A percentile compares a stretch with the other conserved stretches of the same genome.
Conservation (phyloP, 1,284 basidiomycete species). For the Marasmius oreades region DNA sequence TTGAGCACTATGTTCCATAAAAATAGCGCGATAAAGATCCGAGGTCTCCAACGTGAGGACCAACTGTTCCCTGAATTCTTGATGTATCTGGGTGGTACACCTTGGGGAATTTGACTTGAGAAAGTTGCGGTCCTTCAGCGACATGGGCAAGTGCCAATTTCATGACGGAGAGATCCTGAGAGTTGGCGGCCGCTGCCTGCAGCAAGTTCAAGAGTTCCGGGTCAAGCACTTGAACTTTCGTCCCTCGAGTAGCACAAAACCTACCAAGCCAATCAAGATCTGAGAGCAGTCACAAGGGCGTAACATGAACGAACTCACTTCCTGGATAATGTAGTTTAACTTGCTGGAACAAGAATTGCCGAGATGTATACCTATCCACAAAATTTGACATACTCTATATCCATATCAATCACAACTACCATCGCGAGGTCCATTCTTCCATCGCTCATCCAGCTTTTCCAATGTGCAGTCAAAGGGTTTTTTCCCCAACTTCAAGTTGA, state of each 20-base stretch:
- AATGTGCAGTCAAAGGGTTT: constrained; percentile 70
- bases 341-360: constrained; percentile 65
- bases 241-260: constrained; percentile 46
- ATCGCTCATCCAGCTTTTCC: constrained; percentile 71
- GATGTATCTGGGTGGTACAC: constrained; percentile 50
- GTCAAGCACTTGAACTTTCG: constrained; percentile 85
- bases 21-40: constrained; percentile 61
- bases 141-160: constrained; percentile 69
- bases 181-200: too few relatives aligned
- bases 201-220: too few relatives aligned
- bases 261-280: constrained; percentile 32
- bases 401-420: constrained; percentile 75
- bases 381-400: background rate
- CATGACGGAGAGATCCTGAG: constrained; percentile 74
- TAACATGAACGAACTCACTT: constrained; percentile 44
- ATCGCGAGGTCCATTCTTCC: constrained; percentile 87
- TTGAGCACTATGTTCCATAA: constrained; percentile 81
- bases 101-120: constrained; percentile 57
- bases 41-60: constrained; percentile 75
- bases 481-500: constrained; percentile 86
- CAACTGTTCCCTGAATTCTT: constrained; percentile 52
- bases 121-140: constrained; percentile 66
- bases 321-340: constrained; percentile 69
- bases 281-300: background rate
- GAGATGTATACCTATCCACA: constrained; percentile 44